These are phyloP conservation scores for Cladosporium oxysporum DNA, from an alignment of 2,329 filamentous ascomycete species.

Conservation along the genomic window DNA sequence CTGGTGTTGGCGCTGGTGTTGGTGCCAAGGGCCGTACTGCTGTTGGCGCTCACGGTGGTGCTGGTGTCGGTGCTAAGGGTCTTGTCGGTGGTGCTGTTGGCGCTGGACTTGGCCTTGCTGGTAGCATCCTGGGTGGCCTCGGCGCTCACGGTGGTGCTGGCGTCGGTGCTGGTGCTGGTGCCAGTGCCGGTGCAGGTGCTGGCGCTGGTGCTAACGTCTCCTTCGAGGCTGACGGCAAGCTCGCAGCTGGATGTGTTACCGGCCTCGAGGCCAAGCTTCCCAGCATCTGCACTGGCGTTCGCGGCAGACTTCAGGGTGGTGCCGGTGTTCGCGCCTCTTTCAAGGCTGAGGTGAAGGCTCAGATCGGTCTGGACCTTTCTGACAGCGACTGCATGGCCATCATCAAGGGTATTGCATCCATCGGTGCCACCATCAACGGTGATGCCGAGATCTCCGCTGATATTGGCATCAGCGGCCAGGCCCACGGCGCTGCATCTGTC, in stretches of 20 bases:
- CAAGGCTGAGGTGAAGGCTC: slow-evolving; percentile 17
- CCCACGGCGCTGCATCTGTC: slow-evolving; percentile 10
- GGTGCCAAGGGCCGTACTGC: neutral
- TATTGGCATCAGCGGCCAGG: slow-evolving; percentile 2
- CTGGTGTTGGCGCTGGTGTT: neutral
- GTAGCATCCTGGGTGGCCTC: slow-evolving; percentile 8
- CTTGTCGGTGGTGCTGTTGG: neutral
- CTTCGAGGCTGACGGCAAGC: neutral
- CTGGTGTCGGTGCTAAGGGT: neutral
- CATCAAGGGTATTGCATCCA: slow-evolving; percentile 18
- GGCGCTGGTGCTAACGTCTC: neutral
- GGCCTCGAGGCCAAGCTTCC: slow-evolving; percentile 16
- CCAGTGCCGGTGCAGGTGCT: neutral
- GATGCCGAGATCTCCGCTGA: slow-evolving; percentile 6
- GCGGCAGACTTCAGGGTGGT: slow-evolving; percentile 12
- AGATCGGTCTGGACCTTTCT: slow-evolving; percentile 12
- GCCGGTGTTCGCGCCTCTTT: slow-evolving; percentile 3
- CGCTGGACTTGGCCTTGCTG: neutral
- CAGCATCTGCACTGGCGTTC: slow-evolving; percentile 13
- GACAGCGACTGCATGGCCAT: slow-evolving; percentile 9
- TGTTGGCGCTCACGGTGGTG: neutral
- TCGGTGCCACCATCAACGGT: slow-evolving; percentile 11
- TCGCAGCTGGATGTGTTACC: slow-evolving; percentile 1
- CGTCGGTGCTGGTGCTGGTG: neutral
- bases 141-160: slow-evolving; percentile 3